phyloP scores from a whole-genome alignment of 2,329 filamentous ascomycete genomes.

The Colletotrichum sojae region DNA sequence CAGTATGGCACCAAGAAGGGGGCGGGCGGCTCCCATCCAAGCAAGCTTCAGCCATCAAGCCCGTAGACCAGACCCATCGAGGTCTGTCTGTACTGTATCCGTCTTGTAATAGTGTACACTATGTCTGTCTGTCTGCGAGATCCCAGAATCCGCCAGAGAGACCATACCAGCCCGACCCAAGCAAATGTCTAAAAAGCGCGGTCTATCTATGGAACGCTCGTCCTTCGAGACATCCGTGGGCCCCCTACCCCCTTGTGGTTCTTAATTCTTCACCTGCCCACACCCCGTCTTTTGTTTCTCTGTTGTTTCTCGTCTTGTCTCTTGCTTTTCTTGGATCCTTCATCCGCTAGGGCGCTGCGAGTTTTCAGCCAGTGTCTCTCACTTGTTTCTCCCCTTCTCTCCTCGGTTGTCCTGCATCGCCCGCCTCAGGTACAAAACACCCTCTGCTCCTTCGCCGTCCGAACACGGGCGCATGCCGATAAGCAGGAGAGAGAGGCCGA shows the following conservation, averaged over 20 bases:
- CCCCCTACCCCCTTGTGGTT: constrained; percentile 18
- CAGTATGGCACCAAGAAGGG: not conserved
- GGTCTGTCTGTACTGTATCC: not conserved
- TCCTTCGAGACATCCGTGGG: constrained; percentile 32
- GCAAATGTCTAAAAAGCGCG: constrained; percentile 21
- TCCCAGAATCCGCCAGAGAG: constrained; percentile 1
- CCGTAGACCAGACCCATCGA: not conserved
- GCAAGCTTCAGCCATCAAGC: constrained; percentile 4
- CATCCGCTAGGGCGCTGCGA: constrained; percentile 1
- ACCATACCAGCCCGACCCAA: constrained; percentile 13
- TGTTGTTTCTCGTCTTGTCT: constrained; percentile 13
- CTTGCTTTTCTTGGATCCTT: constrained; percentile 14
- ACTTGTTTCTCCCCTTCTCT: constrained; percentile 10
- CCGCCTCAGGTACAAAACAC: constrained; percentile 1
- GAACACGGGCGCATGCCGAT: constrained; percentile 15
- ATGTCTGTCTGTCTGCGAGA: not conserved
- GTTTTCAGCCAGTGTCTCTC: constrained; percentile 17
- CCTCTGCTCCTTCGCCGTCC: constrained; percentile 2
- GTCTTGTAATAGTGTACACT: too few species aligned
- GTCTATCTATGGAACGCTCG: constrained; percentile 35
- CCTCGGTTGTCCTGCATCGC: constrained; percentile 7
- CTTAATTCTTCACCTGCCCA: constrained; percentile 39
- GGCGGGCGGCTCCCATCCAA: not conserved
- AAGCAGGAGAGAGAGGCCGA: not conserved
- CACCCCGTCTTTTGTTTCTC: constrained; percentile 1